phyloP scores from a whole-genome alignment of 140 eudicot species.

The Anethum foeniculum region DNA sequence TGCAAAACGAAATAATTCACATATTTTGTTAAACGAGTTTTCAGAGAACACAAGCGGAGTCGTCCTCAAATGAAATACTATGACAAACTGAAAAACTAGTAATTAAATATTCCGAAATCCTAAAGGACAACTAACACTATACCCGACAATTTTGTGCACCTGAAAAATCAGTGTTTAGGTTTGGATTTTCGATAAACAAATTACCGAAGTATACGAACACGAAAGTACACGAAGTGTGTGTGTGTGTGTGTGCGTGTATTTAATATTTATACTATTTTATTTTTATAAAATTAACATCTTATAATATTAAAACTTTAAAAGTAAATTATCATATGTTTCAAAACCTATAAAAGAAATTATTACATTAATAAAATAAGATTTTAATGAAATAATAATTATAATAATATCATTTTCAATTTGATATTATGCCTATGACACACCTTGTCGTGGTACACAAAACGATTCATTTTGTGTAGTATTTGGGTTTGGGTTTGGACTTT shows the following conservation, averaged over 20 bases:
- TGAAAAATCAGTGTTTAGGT: not conserved
- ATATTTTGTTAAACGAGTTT: not conserved
- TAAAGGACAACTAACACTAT: not conserved
- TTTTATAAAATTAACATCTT: too few relatives aligned
- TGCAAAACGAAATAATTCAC: conserved; percentile 10
- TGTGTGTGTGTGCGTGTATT: too few relatives aligned
- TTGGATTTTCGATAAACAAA: not conserved
- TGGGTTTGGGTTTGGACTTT: not conserved
- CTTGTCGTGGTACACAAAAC: not conserved
- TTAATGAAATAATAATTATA: not conserved
- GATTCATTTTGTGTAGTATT: not conserved
- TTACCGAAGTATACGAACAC: not conserved
- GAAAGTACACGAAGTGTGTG: too few relatives aligned
- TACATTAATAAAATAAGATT: too few relatives aligned
- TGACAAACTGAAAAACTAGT: not conserved
- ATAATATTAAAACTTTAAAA: not conserved
- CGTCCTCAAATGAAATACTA: not conserved
- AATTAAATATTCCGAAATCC: not conserved
- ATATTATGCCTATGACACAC: not conserved
- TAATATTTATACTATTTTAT: too few relatives aligned
- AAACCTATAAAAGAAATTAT: not conserved
- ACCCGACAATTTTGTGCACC: not conserved
- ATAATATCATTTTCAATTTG: not conserved
- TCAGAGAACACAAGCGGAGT: not conserved
- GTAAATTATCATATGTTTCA: not conserved